Evolutionary conservation across 805 yeast species (phyloP), one percentile per base, ranked within the genome.

Genomic region (Candida coquimbonensis): DNA sequence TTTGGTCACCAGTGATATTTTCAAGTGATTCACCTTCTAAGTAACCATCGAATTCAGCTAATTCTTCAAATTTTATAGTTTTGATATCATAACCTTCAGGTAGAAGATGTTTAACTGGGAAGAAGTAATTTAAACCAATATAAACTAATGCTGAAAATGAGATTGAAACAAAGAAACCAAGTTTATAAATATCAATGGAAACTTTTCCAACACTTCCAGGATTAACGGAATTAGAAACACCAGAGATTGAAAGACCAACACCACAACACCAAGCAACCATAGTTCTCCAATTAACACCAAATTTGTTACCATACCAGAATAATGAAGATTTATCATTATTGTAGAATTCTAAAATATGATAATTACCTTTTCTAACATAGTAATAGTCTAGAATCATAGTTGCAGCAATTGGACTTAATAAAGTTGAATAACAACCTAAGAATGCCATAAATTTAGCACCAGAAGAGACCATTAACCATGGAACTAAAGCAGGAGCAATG

Each of bases 361-460:
- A 40, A 13, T 40, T 40, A 33, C 43, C 43, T n/a, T 40, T 40
- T 34, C 24, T 33, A 11, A 40, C 38, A 17, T 40, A 40, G 7
- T 19, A 40, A 16, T 40, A 40, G 17, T 40, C 43, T 7, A 40
- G 7, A 16, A 40, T 40, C 43, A 40, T 40, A 24, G 43, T 40
- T 11, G 43, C 43, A 13, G 43, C 43, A 34, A 40, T 40, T 21
- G 43, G 43, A 40, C 43, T 40, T 11, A 40, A 40, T 7, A 40
- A 16, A 19, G 38, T 33, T 11, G 43, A 33, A 13, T 40, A 40
- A 25, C 38, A 21, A 25, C 43, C 43, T 34, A 40, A 26, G 13
- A 40, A 40, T n/a, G 43, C 37, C 25, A 40, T 16, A 24, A 40
- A 40, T n/a, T 40, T 40, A 12, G 43, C 38, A 24, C 43, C 43